Conservation (phyloP, 305 asterid genomes). For the Petunia hybrid region DNA sequence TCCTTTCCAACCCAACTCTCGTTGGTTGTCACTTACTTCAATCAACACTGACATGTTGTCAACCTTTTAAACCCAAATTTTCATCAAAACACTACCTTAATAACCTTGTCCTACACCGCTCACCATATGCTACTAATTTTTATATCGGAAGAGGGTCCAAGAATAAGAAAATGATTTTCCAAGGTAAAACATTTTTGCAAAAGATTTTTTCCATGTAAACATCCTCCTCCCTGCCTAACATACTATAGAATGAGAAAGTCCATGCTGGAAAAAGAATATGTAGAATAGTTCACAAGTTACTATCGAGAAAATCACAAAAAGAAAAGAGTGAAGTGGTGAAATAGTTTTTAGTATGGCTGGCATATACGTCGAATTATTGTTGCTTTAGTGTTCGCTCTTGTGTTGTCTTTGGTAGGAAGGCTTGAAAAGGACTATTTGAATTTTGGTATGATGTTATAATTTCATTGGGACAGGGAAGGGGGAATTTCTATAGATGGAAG, state of each 20-base stretch:
- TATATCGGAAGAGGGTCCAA: background rate
- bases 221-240: background rate
- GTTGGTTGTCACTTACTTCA: no score
- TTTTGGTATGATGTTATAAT: background rate
- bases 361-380: background rate
- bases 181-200: background rate
- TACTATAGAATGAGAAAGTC: background rate
- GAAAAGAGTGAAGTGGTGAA: background rate
- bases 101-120: background rate
- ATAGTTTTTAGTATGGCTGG: background rate
- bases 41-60: no score
- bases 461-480: background rate
- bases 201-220: conserved; percentile 8
- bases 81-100: no score
- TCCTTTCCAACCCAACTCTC: no score
- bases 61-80: no score
- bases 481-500: background rate
- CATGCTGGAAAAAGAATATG: background rate
- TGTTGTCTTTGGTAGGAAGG: background rate
- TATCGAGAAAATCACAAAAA: background rate
- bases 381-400: background rate
- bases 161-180: background rate
- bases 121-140: background rate
- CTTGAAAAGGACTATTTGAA: background rate
- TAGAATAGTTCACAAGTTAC: background rate